phyloP scores from a whole-genome alignment of 805 yeast species.

The Wickerhamomyces queroliae region DNA sequence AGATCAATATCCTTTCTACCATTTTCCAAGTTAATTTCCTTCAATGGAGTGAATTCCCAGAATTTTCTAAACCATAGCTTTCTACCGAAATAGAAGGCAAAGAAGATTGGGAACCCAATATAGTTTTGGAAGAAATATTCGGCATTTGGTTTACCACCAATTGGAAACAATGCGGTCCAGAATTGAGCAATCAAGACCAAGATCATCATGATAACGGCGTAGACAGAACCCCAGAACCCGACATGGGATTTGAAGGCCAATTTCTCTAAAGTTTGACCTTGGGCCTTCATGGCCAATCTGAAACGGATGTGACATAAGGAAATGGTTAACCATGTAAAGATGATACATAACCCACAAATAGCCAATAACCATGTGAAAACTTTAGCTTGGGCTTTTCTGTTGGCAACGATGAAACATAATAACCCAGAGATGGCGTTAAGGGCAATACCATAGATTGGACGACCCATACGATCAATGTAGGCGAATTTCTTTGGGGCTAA shows the following conservation, averaged over 20 bases:
- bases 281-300: conserved; percentile 37
- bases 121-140: conserved; percentile 33
- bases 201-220: conserved; percentile 29
- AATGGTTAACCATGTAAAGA: conserved; percentile 47
- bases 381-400: conserved; percentile 27
- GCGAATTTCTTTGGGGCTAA: conserved; percentile 37
- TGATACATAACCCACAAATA: conserved; percentile 40
- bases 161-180: conserved; percentile 43
- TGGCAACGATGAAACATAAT: conserved; percentile 39
- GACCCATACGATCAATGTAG: conserved; percentile 43
- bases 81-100: conserved; percentile 33
- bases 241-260: conserved; percentile 36
- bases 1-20: conserved; percentile 60
- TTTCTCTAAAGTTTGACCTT: conserved; percentile 35
- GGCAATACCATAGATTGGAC: conserved; percentile 41
- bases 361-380: conserved; percentile 45
- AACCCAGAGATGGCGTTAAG: conserved; percentile 36
- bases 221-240: conserved; percentile 37
- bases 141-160: conserved; percentile 29
- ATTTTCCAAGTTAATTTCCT: conserved; percentile 52
- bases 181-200: conserved; percentile 38
- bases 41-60: conserved; percentile 34
- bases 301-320: conserved; percentile 38
- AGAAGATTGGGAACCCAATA: conserved; percentile 36
- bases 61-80: conserved; percentile 38